Conservation (phyloP, 768 basidiomycete species). For the Rhodosporidiobolus odoratus region DNA sequence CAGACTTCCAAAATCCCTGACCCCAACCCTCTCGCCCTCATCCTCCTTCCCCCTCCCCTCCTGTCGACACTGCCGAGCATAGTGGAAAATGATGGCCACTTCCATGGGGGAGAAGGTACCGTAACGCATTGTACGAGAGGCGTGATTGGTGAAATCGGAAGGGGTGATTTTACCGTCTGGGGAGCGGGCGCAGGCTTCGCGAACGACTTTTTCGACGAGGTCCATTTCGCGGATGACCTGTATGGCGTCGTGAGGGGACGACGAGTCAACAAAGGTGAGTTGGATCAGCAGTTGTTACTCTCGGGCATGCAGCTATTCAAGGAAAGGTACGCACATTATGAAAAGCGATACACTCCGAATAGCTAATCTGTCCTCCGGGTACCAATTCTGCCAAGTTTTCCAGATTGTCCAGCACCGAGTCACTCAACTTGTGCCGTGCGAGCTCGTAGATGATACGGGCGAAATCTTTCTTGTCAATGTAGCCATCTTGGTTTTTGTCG, state of each 20-base stretch:
- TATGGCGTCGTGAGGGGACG: constrained; percentile 1
- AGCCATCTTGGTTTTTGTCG: constrained; percentile 81
- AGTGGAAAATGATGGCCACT: constrained; percentile 96
- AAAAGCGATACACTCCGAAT: constrained; percentile 93
- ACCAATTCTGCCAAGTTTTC: constrained; percentile 86
- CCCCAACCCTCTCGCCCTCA: constrained; percentile 62
- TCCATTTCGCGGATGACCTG: constrained; percentile 72
- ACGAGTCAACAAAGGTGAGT: too few relatives aligned
- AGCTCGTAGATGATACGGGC: constrained; percentile 89
- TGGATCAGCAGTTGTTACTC: too few relatives aligned
- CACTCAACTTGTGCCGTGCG: constrained; percentile 93
- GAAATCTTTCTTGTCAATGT: constrained; percentile 89
- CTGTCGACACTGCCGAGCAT: constrained; percentile 61
- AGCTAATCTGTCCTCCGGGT: constrained; percentile 84
- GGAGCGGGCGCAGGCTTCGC: constrained; percentile 75
- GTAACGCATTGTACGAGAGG: constrained; percentile 80
- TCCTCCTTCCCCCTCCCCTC: neutral
- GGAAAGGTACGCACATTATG: constrained; percentile 69
- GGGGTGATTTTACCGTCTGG: constrained; percentile 91
- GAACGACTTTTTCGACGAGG: constrained; percentile 74
- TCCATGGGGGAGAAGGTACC: constrained; percentile 97
- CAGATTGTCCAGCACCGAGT: constrained; percentile 82
- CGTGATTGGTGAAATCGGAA: constrained; percentile 85
- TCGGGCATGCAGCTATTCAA: too few relatives aligned
- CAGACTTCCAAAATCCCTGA: constrained; percentile 86